phyloP scores from a whole-genome alignment of 2,329 filamentous ascomycete species.

The Aspergillus flavus region DNA sequence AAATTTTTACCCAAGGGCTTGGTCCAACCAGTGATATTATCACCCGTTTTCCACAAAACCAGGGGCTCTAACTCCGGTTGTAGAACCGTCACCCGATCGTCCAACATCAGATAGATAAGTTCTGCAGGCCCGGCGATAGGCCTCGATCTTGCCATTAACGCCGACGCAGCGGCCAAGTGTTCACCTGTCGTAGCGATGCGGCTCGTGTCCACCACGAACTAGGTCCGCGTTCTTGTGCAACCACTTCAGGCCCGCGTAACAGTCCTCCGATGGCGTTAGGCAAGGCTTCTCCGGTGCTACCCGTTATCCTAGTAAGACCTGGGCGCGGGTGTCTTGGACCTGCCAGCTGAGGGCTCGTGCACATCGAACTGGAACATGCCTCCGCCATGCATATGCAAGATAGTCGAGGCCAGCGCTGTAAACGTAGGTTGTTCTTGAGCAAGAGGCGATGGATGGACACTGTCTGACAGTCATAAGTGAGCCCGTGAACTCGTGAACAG shows the following conservation, averaged over 20 bases:
- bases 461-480: conserved; percentile 23
- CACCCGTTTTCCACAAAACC: conserved; percentile 39
- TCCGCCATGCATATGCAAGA: conserved; percentile 31
- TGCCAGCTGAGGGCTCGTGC: conserved; percentile 12
- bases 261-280: conserved; percentile 27
- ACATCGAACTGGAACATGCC: conserved; percentile 27
- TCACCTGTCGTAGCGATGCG: conserved; percentile 48
- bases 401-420: conserved; percentile 15
- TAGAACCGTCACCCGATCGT: conserved; percentile 43
- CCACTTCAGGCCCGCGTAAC: conserved; percentile 39
- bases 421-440: conserved; percentile 9
- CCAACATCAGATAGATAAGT: conserved; percentile 53
- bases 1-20: conserved; percentile 41
- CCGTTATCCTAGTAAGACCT: conserved; percentile 31
- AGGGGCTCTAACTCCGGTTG: conserved; percentile 37
- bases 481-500: conserved; percentile 8
- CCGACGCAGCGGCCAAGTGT: conserved; percentile 43
- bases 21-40: conserved; percentile 48
- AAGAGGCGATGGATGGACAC: conserved; percentile 23
- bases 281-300: conserved; percentile 28
- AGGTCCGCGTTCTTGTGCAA: conserved; percentile 37
- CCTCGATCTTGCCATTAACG: conserved; percentile 43
- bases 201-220: conserved; percentile 45
- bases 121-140: conserved; percentile 34
- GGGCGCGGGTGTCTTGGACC: conserved; percentile 22